These are phyloP conservation scores for Naganishia vaughanmartiniae DNA, from an alignment of 768 basidiomycete genomes.

Conservation along the genomic window DNA sequence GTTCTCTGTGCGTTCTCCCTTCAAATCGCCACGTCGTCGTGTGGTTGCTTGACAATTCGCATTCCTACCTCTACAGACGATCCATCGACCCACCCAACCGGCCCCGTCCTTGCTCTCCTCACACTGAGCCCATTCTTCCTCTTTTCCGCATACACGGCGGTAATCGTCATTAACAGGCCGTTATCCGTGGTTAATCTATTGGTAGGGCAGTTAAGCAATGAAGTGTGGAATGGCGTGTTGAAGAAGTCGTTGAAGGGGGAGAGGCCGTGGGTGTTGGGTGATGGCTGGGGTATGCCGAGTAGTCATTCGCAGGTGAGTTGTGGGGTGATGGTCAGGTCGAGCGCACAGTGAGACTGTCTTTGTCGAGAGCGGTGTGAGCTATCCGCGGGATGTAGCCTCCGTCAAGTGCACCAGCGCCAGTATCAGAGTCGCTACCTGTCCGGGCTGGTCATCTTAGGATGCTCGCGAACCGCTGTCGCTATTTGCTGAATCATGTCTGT, in stretches of 20 bases:
- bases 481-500: no score
- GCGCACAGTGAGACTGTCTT: background rate
- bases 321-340: background rate
- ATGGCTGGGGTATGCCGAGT: conserved; percentile 50
- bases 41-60: background rate
- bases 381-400: no score
- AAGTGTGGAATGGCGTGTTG: conserved; percentile 40
- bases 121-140: conserved; percentile 50
- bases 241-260: conserved; percentile 41
- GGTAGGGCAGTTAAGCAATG: conserved; percentile 43
- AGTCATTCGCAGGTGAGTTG: conserved; percentile 45
- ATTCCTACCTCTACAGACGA: conserved; percentile 38
- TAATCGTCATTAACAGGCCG: conserved; percentile 44
- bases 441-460: no score
- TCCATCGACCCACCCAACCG: conserved; percentile 42
- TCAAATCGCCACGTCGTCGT: background rate
- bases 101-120: conserved; percentile 45
- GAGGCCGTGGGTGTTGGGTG: conserved; percentile 44
- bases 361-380: no score
- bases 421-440: no score
- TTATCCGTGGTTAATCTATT: conserved; percentile 42
- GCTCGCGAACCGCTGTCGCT: no score
- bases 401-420: no score
- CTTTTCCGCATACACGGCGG: conserved; percentile 48
- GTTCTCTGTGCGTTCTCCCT: conserved; percentile 14